phyloP scores from a whole-genome alignment of 768 basidiomycete genomes.

The Termitomyces sp. region DNA sequence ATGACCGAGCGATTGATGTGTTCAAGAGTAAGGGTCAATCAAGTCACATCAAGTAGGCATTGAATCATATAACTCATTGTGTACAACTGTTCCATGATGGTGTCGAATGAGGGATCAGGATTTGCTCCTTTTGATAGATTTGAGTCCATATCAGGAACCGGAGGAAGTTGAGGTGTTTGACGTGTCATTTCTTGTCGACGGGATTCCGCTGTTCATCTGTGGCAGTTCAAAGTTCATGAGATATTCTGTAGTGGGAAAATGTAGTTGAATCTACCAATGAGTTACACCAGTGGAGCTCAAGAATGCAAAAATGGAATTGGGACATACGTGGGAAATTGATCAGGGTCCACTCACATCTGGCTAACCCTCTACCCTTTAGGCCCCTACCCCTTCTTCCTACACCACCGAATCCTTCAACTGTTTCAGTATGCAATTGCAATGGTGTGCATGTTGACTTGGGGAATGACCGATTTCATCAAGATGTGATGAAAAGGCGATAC shows the following conservation, averaged over 20 bases:
- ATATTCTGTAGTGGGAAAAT: not conserved
- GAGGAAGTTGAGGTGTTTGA: not conserved
- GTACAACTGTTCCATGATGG: constrained; percentile 12
- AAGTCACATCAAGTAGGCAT: constrained; percentile 8
- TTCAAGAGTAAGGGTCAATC: constrained; percentile 11
- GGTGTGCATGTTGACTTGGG: not conserved
- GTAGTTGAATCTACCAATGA: not conserved
- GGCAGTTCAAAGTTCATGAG: not conserved
- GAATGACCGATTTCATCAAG: constrained; percentile 1
- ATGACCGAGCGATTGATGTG: constrained; percentile 8
- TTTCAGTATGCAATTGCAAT: not conserved
- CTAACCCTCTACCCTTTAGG: too few species aligned
- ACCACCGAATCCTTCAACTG: not conserved
- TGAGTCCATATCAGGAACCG: not conserved
- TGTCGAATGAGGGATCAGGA: constrained; percentile 1
- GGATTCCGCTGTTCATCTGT: not conserved
- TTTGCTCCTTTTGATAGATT: constrained; percentile 18
- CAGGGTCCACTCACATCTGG: too few species aligned
- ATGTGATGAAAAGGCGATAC: constrained; percentile 7
- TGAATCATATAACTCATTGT: constrained; percentile 10
- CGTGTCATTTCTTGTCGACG: not conserved
- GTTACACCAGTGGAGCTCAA: not conserved
- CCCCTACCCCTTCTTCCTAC: too few species aligned
- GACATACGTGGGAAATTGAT: not conserved
- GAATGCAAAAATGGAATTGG: too few species aligned